Base-by-base conservation (phyloP, 352 stramenopile species). In the Phytophthora europaea region DNA sequence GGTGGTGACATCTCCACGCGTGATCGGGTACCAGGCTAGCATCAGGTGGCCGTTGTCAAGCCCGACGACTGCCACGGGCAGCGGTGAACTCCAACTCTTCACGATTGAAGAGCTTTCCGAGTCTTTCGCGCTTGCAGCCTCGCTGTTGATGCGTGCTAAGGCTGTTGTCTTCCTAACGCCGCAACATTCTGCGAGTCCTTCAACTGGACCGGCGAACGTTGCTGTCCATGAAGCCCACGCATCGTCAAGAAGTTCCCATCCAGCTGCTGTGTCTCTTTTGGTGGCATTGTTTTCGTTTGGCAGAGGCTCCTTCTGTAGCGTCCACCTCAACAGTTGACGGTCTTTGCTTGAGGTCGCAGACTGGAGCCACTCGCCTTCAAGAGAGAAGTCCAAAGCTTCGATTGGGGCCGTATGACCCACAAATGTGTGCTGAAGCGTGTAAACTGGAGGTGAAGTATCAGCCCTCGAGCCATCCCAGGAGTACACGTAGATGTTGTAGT, bases 401-500 rank as follows among this genome's bases (percentile, higher is more conserved):
- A 97, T 80, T 38, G 74, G 86, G 3, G 79, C 77, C 0, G 85
- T 93, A 54, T 96, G 90, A 0, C 88, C 88, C 2, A 82, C 72
- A 67, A 94, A 93, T 8, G 79, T 81, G 45, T 92, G 76, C 2
- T 73, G 50, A 52, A 91, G 60, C 12, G 88, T 82, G 59, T 83
- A 85, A 4, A 61, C 61, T 6, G 70, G 48, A 23, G 77, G 33
- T 57, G 61, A 23, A 48, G 4, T 8, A 66, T 78, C 31, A 20
- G 56, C 26, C 38, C 40, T 59, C 15, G 55, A 34, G n/a, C 45
- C 68, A 23, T 85, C 76, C 22, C 40, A 68, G 12, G 61, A 18
- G 58, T 94, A 94, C 7, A 97, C 75, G 72, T 96, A 96, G 18
- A 97, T 81, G 28, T 82, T 85, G 50, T 82, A 93, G 67, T 97